Evolutionary conservation across 257 asterid genomes (phyloP).

Genomic region (Solanum chiquidenum): DNA sequence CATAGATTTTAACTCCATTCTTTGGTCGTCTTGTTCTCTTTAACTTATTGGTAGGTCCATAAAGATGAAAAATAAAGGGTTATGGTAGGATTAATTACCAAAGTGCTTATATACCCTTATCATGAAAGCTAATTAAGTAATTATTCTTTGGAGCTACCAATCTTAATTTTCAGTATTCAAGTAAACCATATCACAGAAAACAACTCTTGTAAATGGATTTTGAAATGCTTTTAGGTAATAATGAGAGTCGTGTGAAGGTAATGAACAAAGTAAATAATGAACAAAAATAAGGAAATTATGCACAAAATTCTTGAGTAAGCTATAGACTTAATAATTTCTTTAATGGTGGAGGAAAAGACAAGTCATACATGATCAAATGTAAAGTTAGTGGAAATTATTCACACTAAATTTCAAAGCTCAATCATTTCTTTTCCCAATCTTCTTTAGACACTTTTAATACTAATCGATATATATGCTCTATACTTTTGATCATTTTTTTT

Average conservation of each 20-base stretch:
- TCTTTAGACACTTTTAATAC: background rate
- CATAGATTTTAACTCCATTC: background rate
- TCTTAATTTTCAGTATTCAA: background rate
- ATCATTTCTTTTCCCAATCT: background rate
- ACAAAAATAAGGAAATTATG: background rate
- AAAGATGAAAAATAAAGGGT: background rate
- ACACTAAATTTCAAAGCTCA: background rate
- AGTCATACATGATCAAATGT: background rate
- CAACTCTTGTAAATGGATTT: background rate
- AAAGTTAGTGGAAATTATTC: conserved; percentile 6
- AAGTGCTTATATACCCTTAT: background rate
- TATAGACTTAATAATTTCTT: background rate
- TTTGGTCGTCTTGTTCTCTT: background rate
- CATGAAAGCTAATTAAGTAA: background rate
- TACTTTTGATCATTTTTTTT: background rate
- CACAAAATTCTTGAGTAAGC: background rate
- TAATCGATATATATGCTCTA: background rate
- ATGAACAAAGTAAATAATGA: background rate
- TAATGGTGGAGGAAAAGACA: background rate
- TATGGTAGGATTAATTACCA: background rate
- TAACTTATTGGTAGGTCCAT: background rate
- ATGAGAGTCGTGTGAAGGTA: background rate
- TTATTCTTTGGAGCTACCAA: background rate
- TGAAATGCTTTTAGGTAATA: background rate
- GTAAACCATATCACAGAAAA: background rate